Conservation (phyloP, 1,284 basidiomycete genomes). For the Boletus sp. region DNA sequence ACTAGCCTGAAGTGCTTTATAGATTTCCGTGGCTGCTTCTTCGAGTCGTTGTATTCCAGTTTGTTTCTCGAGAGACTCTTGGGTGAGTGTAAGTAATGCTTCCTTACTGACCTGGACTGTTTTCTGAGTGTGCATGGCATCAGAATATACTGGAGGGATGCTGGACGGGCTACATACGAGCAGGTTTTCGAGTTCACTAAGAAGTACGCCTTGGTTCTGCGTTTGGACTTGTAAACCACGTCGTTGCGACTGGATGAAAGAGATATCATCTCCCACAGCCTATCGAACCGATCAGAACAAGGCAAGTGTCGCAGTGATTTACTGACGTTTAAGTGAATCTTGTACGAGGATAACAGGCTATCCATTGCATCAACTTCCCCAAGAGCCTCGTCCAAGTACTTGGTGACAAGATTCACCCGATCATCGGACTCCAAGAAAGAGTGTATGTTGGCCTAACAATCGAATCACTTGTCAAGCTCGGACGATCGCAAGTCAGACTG, state of each 20-base stretch:
- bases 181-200: slow-evolving; percentile 80
- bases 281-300: slow-evolving; percentile 33
- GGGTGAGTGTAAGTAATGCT: slow-evolving; percentile 72
- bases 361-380: slow-evolving; percentile 86
- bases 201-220: slow-evolving; percentile 85
- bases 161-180: slow-evolving; percentile 49
- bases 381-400: slow-evolving; percentile 85
- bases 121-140: slow-evolving; percentile 50
- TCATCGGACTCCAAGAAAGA: slow-evolving; percentile 94
- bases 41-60: slow-evolving; percentile 78
- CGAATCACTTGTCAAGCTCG: slow-evolving; percentile 2
- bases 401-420: slow-evolving; percentile 81
- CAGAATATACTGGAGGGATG: background rate
- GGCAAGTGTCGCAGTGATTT: background rate
- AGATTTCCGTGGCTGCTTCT: slow-evolving; percentile 81
- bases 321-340: slow-evolving; percentile 88
- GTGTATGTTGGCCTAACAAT: slow-evolving; percentile 80
- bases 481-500: slow-evolving; percentile 6
- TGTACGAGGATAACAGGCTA: slow-evolving; percentile 82
- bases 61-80: slow-evolving; percentile 80
- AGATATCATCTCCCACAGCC: slow-evolving; percentile 93
- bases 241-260: slow-evolving; percentile 94
- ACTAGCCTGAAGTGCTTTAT: slow-evolving; percentile 93
- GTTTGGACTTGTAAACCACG: slow-evolving; percentile 96
- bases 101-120: slow-evolving; percentile 88